phyloP scores from a whole-genome alignment of 495 filamentous ascomycete genomes.

The Daldinia grandis region DNA sequence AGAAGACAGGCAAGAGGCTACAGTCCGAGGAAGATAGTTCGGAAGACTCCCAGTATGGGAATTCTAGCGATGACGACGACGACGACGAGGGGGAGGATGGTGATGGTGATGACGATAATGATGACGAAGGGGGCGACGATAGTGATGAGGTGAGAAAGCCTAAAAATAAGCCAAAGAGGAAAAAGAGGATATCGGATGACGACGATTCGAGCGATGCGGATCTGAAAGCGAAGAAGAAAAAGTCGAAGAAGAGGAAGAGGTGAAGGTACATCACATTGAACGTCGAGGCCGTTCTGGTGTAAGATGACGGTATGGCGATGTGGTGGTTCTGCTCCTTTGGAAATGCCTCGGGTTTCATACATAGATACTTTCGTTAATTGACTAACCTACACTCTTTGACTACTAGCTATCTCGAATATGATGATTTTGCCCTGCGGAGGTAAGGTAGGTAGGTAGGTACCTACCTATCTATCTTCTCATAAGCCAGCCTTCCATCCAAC shows the following conservation, averaged over 20 bases:
- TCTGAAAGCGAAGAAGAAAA: neutral
- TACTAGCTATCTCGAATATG: too few species aligned
- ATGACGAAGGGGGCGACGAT: neutral
- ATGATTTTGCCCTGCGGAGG: too few species aligned
- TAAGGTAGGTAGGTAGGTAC: too few species aligned
- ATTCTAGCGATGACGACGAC: neutral
- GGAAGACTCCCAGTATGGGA: neutral
- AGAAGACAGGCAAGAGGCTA: neutral
- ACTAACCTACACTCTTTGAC: neutral
- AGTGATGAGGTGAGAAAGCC: neutral
- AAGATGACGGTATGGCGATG: neutral
- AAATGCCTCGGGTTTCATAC: neutral
- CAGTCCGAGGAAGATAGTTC: neutral
- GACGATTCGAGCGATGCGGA: neutral
- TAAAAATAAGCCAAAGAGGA: neutral
- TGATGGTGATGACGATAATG: neutral
- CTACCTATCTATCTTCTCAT: too few species aligned
- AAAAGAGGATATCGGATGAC: neutral
- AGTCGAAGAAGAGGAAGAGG: neutral
- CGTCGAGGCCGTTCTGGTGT: neutral
- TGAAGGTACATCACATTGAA: neutral
- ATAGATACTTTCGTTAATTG: neutral
- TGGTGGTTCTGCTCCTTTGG: neutral
- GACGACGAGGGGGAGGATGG: neutral
- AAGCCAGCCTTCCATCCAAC: neutral